These are phyloP conservation scores for Fusarium piperis DNA, from an alignment of 2,329 filamentous ascomycete genomes.

Conservation along the genomic window DNA sequence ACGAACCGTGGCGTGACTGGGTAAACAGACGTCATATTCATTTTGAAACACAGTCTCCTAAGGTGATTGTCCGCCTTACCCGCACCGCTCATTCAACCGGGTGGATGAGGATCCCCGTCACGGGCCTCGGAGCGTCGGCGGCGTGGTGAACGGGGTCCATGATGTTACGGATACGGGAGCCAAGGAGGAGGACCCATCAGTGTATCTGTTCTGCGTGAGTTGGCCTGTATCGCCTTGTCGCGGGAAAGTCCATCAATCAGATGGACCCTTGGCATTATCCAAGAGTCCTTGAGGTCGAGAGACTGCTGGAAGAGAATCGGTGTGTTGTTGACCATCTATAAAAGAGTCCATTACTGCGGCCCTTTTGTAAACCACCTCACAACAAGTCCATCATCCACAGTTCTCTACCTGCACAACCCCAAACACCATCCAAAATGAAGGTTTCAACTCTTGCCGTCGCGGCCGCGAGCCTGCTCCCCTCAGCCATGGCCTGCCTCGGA, in stretches of 20 bases:
- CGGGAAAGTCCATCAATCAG: constrained; percentile 2
- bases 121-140: constrained; percentile 1
- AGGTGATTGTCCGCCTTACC: background rate
- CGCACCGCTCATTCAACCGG: constrained; percentile 4
- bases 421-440: constrained; percentile 9
- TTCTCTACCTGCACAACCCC: background rate
- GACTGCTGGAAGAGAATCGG: background rate
- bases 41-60: constrained; percentile 1
- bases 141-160: background rate
- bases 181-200: background rate
- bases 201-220: background rate
- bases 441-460: constrained; percentile 2
- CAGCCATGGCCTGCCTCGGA: constrained; percentile 38
- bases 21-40: background rate
- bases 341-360: background rate
- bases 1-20: background rate
- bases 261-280: background rate
- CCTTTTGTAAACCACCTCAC: background rate
- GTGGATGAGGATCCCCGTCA: background rate
- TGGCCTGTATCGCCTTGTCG: background rate
- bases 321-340: background rate
- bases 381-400: background rate
- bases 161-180: background rate
- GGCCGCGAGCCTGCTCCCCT: constrained; percentile 17
- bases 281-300: background rate